phyloP scores from a whole-genome alignment of 352 stramenopile species.

The Phytophthora sojae region DNA sequence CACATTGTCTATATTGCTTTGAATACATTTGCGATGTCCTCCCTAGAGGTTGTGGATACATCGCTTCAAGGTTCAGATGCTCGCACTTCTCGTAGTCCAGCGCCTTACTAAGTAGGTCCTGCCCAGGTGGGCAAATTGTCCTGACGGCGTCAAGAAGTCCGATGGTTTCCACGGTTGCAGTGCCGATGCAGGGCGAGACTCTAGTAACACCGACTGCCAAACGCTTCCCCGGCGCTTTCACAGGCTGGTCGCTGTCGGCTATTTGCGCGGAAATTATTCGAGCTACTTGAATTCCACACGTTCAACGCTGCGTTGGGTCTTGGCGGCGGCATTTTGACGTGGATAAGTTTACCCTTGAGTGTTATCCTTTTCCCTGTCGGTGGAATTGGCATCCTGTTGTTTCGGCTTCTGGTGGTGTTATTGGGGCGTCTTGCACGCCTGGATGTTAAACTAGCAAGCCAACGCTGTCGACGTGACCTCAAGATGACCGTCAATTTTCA shows the following conservation, averaged over 20 bases:
- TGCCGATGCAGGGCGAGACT: not conserved
- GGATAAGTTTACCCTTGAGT: not conserved
- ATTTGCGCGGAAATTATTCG: not conserved
- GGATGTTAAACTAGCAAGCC: not conserved
- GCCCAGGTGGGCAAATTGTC: too few relatives aligned
- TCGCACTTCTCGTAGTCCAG: too few relatives aligned
- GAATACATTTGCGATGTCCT: not conserved
- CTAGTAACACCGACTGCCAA: not conserved
- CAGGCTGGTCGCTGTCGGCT: not conserved
- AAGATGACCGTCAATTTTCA: not conserved
- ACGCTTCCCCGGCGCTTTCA: not conserved
- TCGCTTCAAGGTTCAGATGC: not conserved
- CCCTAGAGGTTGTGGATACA: not conserved
- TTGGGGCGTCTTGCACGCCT: not conserved
- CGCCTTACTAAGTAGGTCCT: too few relatives aligned
- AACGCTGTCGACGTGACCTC: not conserved
- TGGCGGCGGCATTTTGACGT: not conserved
- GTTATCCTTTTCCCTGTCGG: not conserved
- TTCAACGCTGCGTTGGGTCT: conserved; percentile 1
- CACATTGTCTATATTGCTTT: not conserved
- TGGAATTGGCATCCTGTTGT: not conserved
- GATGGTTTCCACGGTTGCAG: not conserved
- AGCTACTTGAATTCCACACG: conserved; percentile 6
- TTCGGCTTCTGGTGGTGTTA: not conserved
- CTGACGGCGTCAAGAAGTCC: not conserved